Base-by-base conservation (phyloP, 371 early-diverging fungal genomes). In the Capillidium heterosporum region DNA sequence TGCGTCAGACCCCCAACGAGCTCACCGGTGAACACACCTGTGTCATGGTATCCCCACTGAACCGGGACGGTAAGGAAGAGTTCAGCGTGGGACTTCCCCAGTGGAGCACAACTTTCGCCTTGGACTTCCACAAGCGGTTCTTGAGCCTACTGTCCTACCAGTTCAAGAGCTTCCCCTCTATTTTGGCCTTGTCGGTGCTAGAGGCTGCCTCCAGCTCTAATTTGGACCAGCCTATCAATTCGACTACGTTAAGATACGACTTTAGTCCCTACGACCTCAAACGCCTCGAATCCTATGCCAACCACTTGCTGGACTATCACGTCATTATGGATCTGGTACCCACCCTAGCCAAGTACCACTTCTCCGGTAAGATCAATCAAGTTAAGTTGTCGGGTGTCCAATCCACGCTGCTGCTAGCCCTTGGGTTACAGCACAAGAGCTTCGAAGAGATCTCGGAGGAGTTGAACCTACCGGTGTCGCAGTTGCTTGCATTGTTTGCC, bases 11-110 rank as follows among this genome's bases (percentile, higher is more conserved):
- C 7, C 67, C 85, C 50, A 98, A 95, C 63, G 95, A 94, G 21
- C 70, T 95, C 44, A 99, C 99, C 1, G 99, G 99, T 52, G 98
- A 98, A 64, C 90, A 96, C 65, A 87, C 98, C 0, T 87, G 90
- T 60, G 91, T 98, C 24, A 91, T 99, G 91, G 74, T 97, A 53
- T 87, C 82, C 60, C 79, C 80, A 0, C 68, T 94, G 32, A 64
- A 5, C 29, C 26, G 15, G 60, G 95, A 95, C 65, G 95, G 95
- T 72, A 74, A 85, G 26, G 76, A 78, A 44, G 80, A 95, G 41
- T 91, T 94, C 69, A 67, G 87, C 49, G 78, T 78, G 55, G 73
- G 95, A 27, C 71, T 92, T 31, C 81, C 88, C 1, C 95, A 77
- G 73, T 81, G 87, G 52, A 93, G 93, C 72, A 73, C 77, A 32